Evolutionary conservation across 2,329 filamentous ascomycete species (phyloP).

Genomic region (Ophiosphaerella herpotricha): DNA sequence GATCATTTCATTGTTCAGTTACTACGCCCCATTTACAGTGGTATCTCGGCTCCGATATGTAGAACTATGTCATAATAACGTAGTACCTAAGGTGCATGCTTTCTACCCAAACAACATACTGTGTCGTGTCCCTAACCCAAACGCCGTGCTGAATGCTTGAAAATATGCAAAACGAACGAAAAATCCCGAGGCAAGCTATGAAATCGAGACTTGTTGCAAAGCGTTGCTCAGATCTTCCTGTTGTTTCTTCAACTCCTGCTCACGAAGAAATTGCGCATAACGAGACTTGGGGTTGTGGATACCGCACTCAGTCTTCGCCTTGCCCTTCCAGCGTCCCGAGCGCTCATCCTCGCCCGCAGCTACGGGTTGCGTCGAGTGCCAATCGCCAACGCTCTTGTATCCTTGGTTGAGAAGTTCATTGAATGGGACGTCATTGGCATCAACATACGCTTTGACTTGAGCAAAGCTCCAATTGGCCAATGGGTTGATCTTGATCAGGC

Average conservation of each 20-base stretch:
- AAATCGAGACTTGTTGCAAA: conserved; percentile 35
- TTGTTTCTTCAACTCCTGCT: conserved; percentile 68
- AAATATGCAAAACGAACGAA: conserved; percentile 20
- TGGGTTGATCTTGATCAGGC: conserved; percentile 96
- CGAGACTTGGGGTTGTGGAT: conserved; percentile 98
- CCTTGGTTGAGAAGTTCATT: conserved; percentile 87
- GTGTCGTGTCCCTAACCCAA: conserved; percentile 26
- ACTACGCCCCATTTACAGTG: conserved; percentile 16
- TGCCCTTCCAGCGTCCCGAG: conserved; percentile 94
- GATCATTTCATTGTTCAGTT: conserved; percentile 13
- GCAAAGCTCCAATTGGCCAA: conserved; percentile 91
- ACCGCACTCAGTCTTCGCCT: conserved; percentile 94
- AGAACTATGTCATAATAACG: conserved; percentile 10
- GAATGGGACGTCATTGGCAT: conserved; percentile 86
- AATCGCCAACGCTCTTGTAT: conserved; percentile 99
- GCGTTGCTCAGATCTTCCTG: conserved; percentile 41
- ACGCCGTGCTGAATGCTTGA: conserved; percentile 49
- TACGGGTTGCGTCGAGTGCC: conserved; percentile 93
- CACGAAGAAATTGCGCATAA: conserved; percentile 82
- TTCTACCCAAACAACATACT: conserved; percentile 9
- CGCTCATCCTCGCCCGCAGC: conserved; percentile 92
- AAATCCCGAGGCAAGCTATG: conserved; percentile 21
- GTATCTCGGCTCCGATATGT: conserved; percentile 29
- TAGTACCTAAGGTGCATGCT: conserved; percentile 8
- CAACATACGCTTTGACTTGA: conserved; percentile 87